Evolutionary conservation across 257 asterid genomes (phyloP).

Genomic region (Knoxia roxburghii): DNA sequence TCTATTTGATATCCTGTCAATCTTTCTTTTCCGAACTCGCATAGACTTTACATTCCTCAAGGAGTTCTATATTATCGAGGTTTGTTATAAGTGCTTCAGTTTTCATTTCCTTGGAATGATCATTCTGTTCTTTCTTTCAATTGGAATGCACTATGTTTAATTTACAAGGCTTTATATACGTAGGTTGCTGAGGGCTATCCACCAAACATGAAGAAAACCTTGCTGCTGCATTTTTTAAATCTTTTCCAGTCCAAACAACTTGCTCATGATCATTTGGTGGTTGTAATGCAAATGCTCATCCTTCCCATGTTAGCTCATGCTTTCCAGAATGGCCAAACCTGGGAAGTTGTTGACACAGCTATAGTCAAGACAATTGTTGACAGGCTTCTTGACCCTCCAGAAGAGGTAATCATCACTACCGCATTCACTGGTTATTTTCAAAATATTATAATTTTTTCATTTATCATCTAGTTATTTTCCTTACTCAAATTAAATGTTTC

Average conservation of each 20-base stretch:
- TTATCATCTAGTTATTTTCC: constrained; percentile 5
- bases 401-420: constrained; percentile 59
- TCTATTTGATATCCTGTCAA: constrained; percentile 84
- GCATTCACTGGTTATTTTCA: constrained; percentile 9
- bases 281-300: constrained; percentile 97
- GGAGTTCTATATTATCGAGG: constrained; percentile 98
- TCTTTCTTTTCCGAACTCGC: constrained; percentile 85
- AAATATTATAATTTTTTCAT: no score
- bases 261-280: constrained; percentile 94
- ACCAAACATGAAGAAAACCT: constrained; percentile 79
- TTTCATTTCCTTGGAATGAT: neutral
- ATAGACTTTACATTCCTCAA: constrained; percentile 94
- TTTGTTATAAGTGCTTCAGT: constrained; percentile 18
- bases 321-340: constrained; percentile 89
- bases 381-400: constrained; percentile 98
- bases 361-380: constrained; percentile 91
- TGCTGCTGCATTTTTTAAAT: constrained; percentile 80
- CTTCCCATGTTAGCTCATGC: constrained; percentile 99
- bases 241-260: constrained; percentile 84
- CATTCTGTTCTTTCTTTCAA: constrained; percentile 10
- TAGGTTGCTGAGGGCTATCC: constrained; percentile 98
- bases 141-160: constrained; percentile 7
- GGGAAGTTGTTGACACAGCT: constrained; percentile 94
- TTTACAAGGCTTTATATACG: constrained; percentile 18
- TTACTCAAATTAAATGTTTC: constrained; percentile 14